Percentiles rank a stretch among this genome's conserved stretches.
phyloP scores from a whole-genome alignment of 345 rosid species.

The Pseudoturritis turrita region DNA sequence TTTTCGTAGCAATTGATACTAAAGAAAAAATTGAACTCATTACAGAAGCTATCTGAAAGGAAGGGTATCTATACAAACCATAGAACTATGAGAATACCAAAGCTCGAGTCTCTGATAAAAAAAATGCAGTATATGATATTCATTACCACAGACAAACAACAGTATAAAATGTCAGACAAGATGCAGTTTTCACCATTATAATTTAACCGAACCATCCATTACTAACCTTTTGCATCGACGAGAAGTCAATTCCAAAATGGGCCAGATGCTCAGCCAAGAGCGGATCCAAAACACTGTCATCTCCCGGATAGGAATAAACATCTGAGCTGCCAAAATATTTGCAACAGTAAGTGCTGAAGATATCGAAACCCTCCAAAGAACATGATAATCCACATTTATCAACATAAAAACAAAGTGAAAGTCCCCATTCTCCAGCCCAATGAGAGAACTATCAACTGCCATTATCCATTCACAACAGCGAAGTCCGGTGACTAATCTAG shows the following conservation, averaged over 20 bases:
- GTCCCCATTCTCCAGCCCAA: not conserved
- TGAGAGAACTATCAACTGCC: conserved; percentile 1
- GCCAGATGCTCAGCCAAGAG: conserved; percentile 89
- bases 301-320: conserved; percentile 95
- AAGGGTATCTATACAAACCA: not conserved
- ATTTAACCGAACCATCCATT: conserved; percentile 5
- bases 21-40: not conserved
- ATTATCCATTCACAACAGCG: not conserved
- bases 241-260: conserved; percentile 95
- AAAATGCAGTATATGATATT: not conserved
- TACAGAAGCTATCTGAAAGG: not conserved
- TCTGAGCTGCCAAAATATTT: conserved; percentile 89
- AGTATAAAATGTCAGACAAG: not conserved
- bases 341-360: conserved; percentile 38
- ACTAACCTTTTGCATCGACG: conserved; percentile 86
- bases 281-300: conserved; percentile 87
- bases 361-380: not conserved
- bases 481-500: conserved; percentile 10
- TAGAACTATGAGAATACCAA: not conserved
- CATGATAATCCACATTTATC: not conserved
- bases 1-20: not conserved
- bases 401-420: conserved; percentile 4
- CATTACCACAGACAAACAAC: conserved; percentile 14
- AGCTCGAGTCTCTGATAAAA: not conserved
- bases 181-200: conserved; percentile 1